Evolutionary conservation across 169 alveolate genomes (phyloP), one percentile per base, ranked within the genome.

Genomic region (Plasmodium gallinaceum): DNA sequence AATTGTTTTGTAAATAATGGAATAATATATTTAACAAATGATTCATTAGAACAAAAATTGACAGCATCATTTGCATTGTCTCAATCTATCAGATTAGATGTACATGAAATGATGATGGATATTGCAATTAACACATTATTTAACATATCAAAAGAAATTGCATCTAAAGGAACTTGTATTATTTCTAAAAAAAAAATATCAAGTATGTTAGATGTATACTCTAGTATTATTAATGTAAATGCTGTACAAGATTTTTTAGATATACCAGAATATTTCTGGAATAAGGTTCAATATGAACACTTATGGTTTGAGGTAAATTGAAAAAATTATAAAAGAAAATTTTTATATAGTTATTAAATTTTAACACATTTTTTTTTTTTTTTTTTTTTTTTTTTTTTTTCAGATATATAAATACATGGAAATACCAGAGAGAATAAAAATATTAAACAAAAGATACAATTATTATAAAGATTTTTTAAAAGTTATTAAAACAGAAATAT

Each of bases 201-300:
- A 12, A 92, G 88, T 39, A 90, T 92, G 89, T 58, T 92, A 12
- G 87, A 88, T 32, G 68, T 92, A 2, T 92, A 92, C 62, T 80
- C 95, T 12, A 87, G 93, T 16, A 92, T 90, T 42, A 92, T 92
- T 60, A 69, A 89, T 45, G 95, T 92, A 7, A 92, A 92, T 61
- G 80, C 93, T 26, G 93, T 92, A n/a, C 94, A 92, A 22, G 95
- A 92, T 43, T 92, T 92, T 70, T 80, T 92, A 42, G 95, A 92
- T n/a, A 70, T 92, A n/a, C 95, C 95, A 8, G 95, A 92, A 45
- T 75, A 90, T 43, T 92, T 92, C 57, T 92, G 95, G 95, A 88
- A 92, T 20, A 92, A 85, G 37, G 92, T 86, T 0, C 78, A 71
- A 8, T 86, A 86, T 42, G 92, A 86, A 14, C 88, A 86, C 57